A percentile compares a stretch with the other conserved stretches of the same genome.
These are phyloP conservation scores for Chaetomium cochliodes DNA, from an alignment of 495 filamentous ascomycete species.

Conservation along the genomic window DNA sequence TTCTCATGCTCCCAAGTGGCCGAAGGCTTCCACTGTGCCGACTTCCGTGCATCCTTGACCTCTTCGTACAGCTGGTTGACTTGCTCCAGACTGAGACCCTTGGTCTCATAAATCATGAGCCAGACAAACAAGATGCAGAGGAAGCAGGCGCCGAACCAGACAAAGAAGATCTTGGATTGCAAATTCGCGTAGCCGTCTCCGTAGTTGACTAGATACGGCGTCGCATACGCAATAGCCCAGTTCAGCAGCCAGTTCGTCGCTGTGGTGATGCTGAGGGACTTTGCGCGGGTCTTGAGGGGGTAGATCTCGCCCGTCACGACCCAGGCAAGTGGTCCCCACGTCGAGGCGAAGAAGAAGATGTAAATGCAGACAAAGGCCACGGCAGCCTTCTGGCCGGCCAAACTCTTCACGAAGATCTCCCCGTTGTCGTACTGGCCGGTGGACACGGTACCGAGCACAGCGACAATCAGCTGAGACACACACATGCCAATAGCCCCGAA, in stretches of 20 bases:
- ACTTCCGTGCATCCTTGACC: constrained; percentile 3
- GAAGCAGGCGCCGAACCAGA: constrained; percentile 75
- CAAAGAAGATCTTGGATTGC: constrained; percentile 75
- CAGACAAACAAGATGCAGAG: constrained; percentile 72
- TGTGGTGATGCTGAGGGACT: constrained; percentile 70
- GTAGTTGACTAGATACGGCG: constrained; percentile 72
- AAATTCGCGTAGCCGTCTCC: constrained; percentile 69
- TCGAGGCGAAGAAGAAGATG: constrained; percentile 77
- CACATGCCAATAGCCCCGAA: constrained; percentile 73
- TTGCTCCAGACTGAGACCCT: constrained; percentile 78
- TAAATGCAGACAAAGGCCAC: constrained; percentile 72
- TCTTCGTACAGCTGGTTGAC: constrained; percentile 77
- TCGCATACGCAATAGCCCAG: constrained; percentile 73
- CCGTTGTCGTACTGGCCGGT: constrained; percentile 45
- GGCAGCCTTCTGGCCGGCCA: constrained; percentile 61
- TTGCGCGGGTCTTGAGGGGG: constrained; percentile 70
- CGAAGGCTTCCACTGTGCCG: not conserved
- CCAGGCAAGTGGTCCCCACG: constrained; percentile 70
- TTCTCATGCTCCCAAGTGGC: not conserved
- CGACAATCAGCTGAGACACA: constrained; percentile 64
- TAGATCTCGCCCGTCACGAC: constrained; percentile 76
- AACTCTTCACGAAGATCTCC: constrained; percentile 43
- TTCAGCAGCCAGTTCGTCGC: constrained; percentile 75
- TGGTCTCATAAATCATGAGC: constrained; percentile 79
- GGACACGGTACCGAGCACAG: constrained; percentile 61